phyloP scores from a whole-genome alignment of 2,329 filamentous ascomycete species.

The Aspergillus pseudoglaucus region DNA sequence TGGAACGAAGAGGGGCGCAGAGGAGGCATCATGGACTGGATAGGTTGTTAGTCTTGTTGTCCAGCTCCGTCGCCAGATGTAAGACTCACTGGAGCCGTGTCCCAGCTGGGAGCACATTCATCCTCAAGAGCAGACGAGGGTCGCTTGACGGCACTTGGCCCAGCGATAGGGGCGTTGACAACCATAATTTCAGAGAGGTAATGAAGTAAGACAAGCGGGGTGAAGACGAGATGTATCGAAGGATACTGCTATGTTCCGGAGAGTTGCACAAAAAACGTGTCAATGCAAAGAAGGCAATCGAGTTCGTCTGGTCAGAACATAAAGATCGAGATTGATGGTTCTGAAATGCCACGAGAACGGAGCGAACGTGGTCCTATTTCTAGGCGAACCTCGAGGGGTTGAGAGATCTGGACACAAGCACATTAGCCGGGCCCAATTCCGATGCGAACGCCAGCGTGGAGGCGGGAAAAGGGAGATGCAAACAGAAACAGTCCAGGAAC shows the following conservation, averaged over 20 bases:
- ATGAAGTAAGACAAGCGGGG: background rate
- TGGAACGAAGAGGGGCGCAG: constrained; percentile 17
- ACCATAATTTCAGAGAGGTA: constrained; percentile 20
- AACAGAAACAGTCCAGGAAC: background rate
- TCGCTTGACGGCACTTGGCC: constrained; percentile 23
- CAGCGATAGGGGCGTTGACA: constrained; percentile 18
- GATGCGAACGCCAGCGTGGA: background rate
- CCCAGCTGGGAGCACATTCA: constrained; percentile 21
- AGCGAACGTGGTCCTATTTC: background rate
- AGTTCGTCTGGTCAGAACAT: background rate
- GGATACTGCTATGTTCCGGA: too few relatives aligned
- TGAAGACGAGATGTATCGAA: background rate
- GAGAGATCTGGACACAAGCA: background rate
- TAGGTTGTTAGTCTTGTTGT: background rate
- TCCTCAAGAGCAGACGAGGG: constrained; percentile 24
- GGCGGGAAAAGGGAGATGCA: background rate
- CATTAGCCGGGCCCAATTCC: background rate
- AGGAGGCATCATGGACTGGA: constrained; percentile 23
- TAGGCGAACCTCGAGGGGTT: background rate
- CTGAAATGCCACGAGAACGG: background rate
- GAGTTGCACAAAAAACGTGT: background rate
- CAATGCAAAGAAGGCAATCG: background rate
- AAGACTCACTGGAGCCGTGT: constrained; percentile 22
- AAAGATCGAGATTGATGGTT: background rate
- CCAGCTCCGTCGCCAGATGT: background rate